Base-by-base conservation (phyloP, 495 filamentous ascomycete species). In the Podospora pseudopauciseta region DNA sequence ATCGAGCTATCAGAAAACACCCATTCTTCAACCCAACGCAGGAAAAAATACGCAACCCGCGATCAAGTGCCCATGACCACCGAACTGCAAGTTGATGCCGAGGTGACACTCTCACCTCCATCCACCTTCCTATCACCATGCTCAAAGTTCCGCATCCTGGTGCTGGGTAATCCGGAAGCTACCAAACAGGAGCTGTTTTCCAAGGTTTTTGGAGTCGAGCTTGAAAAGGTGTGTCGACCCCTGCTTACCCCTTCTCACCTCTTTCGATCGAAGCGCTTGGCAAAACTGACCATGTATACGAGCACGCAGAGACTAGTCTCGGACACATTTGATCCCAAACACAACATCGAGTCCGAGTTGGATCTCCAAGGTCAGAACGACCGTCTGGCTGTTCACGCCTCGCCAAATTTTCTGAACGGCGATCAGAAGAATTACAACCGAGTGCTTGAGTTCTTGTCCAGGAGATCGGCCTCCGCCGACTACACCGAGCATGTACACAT, bases 171-270 rank as follows among this genome's bases (percentile, higher is more conserved):
- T 54, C 73, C 71, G 1, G 75, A 77, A 20, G 70, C 73, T 19
- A 75, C 75, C 19, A 77, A 77, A 63, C 73, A 74, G 59, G 71
- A 75, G 27, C 63, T 77, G 2, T 72, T 77, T 63, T 69, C 73
- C 30, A 69, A 65, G 26, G 56, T 75, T 0, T 77, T 77, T 56
- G 73, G 75, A 15, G 70, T 75, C 20, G 72, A 75, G 19, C 73
- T 75, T 5, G 71, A 72, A 15, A 77, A 75, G 65, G 73, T 73
- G 27, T 28, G 23, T 5, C 6, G 11, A 55, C 13, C 7, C 16
- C 55, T 23, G 16, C 19, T 34, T 5, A 20, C 18, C 9, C 19
- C 19, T 30, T 23, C 2, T 16, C 26, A 15, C 58, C 26, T 6
- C 27, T 61, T 61, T 34, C 28, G 13, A 11, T 61, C 16, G 23